Evolutionary conservation across 176 grass and related monocot species (phyloP), one percentile per base, ranked within the genome.

Genomic region (Canna indica): DNA sequence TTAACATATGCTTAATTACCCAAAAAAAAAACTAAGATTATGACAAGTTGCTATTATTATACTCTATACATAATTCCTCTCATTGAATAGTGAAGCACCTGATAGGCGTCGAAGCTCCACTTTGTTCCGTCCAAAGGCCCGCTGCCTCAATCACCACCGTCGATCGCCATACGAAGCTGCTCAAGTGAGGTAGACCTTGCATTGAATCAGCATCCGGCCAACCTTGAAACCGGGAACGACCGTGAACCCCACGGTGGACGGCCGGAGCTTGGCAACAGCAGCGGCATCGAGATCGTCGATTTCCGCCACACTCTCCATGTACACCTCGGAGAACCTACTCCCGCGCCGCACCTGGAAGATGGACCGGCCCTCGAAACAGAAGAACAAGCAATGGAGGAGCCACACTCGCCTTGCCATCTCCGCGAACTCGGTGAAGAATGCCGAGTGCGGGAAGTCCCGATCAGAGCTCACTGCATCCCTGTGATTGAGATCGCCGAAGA

Each of bases 351-450:
- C 70, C 73, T 90, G 93, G 78, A 97, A 97, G 27, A 90, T 75
- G 47, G 77, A 79, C 4, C 73, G 74, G 20, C 38, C 74, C 78
- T 93, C 90, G 57, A 99, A 94, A 0, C 90, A 82, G 76, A 82
- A 99, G 86, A 99, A 90, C 60, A 99, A 77, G 73, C 90, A 99
- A 56, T 94, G 95, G 41, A 99, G 85, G 22, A 99, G 75, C 90
- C 90, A 99, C 0, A 99, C 82, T 26, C 95, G 86, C 25, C 87
- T 80, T 25, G 84, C 87, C 90, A 93, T 93, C 78, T 99, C 95
- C 1, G 89, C 72, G 36, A 94, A 99, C 18, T 76, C 84, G 1
- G 78, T 64, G 79, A 99, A 99, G 84, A 90, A 99, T 31, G 77
- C 35, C 75, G 90, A 85, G 62, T 93, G 80, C 13, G 95, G 95